Conservation (phyloP, 345 rosid genomes). For the Lumnitzera racemosa region DNA sequence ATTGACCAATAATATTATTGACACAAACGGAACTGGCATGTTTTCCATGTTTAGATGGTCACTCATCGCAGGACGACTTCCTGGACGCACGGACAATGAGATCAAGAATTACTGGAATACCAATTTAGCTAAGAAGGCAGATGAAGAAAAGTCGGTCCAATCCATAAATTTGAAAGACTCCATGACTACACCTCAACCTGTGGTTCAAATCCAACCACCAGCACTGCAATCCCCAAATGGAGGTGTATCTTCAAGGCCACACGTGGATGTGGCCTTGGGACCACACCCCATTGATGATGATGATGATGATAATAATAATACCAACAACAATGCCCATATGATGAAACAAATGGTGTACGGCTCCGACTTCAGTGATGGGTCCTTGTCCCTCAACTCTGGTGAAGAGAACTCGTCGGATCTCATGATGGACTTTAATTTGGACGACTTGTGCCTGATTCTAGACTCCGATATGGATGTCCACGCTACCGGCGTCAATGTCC, state of each 20-base stretch:
- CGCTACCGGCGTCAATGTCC: not conserved
- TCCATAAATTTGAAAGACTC: not conserved
- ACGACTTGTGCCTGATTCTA: slow-evolving; percentile 23
- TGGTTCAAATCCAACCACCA: too few species aligned
- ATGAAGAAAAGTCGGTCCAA: not conserved
- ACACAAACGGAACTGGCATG: not conserved
- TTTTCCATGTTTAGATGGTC: slow-evolving; percentile 23
- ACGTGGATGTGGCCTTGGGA: not conserved
- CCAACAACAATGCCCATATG: not conserved
- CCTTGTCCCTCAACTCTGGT: not conserved
- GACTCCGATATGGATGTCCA: slow-evolving; percentile 11
- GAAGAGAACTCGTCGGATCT: slow-evolving; percentile 5
- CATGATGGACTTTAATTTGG: slow-evolving; percentile 19
- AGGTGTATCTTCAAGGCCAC: too few species aligned
- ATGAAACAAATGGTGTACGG: slow-evolving; percentile 1
- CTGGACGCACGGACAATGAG: slow-evolving; percentile 38
- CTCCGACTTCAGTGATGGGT: slow-evolving; percentile 8
- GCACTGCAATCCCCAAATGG: too few species aligned
- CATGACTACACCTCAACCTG: not conserved
- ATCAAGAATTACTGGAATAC: slow-evolving; percentile 41
- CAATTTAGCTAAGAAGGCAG: slow-evolving; percentile 21
- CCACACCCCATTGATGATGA: not conserved
- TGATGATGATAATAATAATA: too few species aligned
- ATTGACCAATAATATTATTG: not conserved
- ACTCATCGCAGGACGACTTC: slow-evolving; percentile 37